Evolutionary conservation across 768 basidiomycete genomes (phyloP), one percentile per base, ranked within the genome.

Genomic region (Epithele typhae): DNA sequence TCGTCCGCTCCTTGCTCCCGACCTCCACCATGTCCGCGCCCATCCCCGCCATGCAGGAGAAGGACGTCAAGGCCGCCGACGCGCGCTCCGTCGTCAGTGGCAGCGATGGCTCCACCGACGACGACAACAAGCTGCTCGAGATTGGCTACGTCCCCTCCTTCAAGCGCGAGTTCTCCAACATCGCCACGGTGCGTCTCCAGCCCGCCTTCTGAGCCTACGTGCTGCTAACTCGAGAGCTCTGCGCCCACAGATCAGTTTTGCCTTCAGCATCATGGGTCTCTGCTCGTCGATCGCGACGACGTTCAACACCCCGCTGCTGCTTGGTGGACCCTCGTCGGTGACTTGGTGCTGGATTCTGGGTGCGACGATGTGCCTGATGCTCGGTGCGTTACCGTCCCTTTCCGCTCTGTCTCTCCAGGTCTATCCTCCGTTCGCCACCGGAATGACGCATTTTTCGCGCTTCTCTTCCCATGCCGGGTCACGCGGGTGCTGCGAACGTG

Each of bases 191-290:
- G 52, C 49, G 79, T 48, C 23, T 22, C 18, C 42, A n/a, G n/a
- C n/a, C n/a, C n/a, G n/a, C n/a, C n/a, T n/a, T n/a, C n/a, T n/a
- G n/a, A n/a, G n/a, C n/a, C n/a, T n/a, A n/a, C 12, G 19, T 44
- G 15, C 18, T 25, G 17, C 25, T 11, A 32, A 37, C 9, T 18
- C 18, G 12, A 19, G 32, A 37, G 14, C 3, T 10, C 40, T 41
- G 12, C 15, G n/a, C 9, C 11, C 27, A 1, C 49, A 83, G 81
- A 84, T 84, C 43, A 80, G 80, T 59, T 87, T 84, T 62, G 82
- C 84, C 17, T 87, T 84, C 68, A 84, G 82, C 58, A 88, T 87
- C 53, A 86, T 87, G 86, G 86, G 85, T 33, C 67, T 89, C 37
- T 86, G 83, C 66, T 86, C 84, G 0, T 82, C 81, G 59, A 76